Percentiles rank a stretch among this genome's conserved stretches.
These are phyloP conservation scores for Picea abies DNA, from an alignment of 83 land plant genomes.

Conservation along the genomic window DNA sequence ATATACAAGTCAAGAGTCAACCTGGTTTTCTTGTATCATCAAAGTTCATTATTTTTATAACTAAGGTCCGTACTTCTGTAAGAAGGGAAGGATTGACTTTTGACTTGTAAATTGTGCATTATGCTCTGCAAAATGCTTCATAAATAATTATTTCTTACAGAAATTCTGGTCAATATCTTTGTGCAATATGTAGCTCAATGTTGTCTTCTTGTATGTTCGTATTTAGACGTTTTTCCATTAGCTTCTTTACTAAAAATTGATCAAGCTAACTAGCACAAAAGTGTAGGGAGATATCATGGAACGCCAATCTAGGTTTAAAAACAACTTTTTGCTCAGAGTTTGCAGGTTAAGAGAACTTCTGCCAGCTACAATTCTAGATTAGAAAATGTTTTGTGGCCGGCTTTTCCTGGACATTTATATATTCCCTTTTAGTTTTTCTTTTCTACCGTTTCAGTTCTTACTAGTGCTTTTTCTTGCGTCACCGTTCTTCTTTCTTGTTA, in stretches of 20 bases:
- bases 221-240: background rate
- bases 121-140: background rate
- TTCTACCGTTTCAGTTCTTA: too few species aligned
- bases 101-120: background rate
- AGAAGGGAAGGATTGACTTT: conserved; percentile 4
- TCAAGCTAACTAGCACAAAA: background rate
- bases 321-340: background rate
- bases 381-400: too few species aligned
- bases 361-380: too few species aligned
- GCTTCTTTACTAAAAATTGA: background rate
- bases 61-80: background rate
- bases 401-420: too few species aligned
- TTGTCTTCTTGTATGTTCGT: background rate
- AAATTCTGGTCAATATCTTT: background rate
- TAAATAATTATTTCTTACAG: background rate
- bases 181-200: background rate
- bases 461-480: too few species aligned
- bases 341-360: conserved; percentile 17
- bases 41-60: background rate
- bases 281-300: background rate
- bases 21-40: background rate
- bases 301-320: background rate
- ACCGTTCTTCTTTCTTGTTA: too few species aligned
- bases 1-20: background rate
- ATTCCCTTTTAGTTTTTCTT: too few species aligned